phyloP scores from a whole-genome alignment of 75 land plant species.

The Selaginella tamariscina region DNA sequence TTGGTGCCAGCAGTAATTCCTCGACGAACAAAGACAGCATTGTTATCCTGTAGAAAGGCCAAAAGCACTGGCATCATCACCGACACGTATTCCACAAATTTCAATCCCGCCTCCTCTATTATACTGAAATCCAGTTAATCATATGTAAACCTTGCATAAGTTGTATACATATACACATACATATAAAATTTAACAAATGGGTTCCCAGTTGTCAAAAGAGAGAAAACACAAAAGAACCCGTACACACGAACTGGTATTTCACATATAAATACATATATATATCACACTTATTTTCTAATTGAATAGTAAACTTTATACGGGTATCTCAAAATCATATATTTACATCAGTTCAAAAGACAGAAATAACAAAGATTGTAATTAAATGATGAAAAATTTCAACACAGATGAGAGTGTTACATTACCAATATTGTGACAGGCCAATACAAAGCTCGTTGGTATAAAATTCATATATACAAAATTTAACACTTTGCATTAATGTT shows the following conservation, averaged over 20 bases:
- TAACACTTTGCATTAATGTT: slow-evolving; percentile 11
- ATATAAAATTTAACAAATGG: not conserved
- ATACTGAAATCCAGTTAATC: slow-evolving; percentile 36
- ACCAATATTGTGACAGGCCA: no score
- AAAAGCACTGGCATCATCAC: slow-evolving; percentile 59
- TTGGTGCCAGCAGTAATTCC: slow-evolving; percentile 52
- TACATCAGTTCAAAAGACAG: not conserved
- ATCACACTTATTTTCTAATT: not conserved
- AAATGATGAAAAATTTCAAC: not conserved
- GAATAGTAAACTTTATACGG: not conserved
- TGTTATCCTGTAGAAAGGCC: slow-evolving; percentile 41
- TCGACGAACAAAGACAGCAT: slow-evolving; percentile 83
- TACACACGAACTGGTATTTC: slow-evolving; percentile 4
- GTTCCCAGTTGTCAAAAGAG: not conserved
- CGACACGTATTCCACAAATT: slow-evolving; percentile 45
- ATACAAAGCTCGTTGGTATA: no score
- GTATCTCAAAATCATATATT: not conserved
- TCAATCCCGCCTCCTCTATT: slow-evolving; percentile 71
- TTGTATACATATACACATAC: not conserved
- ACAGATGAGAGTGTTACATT: not conserved
- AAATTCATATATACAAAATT: no score
- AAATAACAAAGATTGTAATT: not conserved
- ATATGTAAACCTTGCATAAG: not conserved
- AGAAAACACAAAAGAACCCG: not conserved
- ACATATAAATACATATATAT: not conserved